phyloP scores from a whole-genome alignment of 441 rosid genomes.

The Lepidium campestre region DNA sequence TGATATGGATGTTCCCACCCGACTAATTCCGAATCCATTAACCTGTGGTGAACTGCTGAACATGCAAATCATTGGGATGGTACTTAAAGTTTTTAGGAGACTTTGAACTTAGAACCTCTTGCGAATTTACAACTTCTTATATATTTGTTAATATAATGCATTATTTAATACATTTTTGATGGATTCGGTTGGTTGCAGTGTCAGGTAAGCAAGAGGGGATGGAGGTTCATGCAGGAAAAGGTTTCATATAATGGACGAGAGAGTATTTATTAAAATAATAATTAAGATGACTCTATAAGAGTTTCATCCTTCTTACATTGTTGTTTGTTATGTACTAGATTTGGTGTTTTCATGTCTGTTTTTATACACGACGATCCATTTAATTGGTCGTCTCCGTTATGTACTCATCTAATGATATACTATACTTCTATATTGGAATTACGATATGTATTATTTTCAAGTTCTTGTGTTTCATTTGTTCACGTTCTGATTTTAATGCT shows the following conservation, averaged over 20 bases:
- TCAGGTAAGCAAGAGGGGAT: slow-evolving; percentile 6
- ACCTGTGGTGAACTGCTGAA: too few relatives aligned
- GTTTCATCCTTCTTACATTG: slow-evolving; percentile 1
- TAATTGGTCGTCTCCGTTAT: slow-evolving; percentile 7
- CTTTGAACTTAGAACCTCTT: too few relatives aligned
- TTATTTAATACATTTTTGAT: too few relatives aligned
- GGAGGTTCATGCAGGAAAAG: background rate
- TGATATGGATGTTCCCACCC: too few relatives aligned
- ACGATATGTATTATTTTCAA: slow-evolving; percentile 3
- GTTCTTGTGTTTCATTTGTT: background rate
- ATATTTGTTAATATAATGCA: too few relatives aligned
- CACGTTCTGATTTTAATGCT: background rate
- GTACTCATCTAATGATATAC: background rate
- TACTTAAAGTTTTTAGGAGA: too few relatives aligned
- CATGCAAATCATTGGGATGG: too few relatives aligned
- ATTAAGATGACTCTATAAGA: slow-evolving; percentile 12
- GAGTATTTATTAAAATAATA: slow-evolving; percentile 4
- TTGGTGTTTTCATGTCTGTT: slow-evolving; percentile 5
- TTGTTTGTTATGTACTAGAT: background rate
- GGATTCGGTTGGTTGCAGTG: slow-evolving; percentile 10
- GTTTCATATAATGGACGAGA: slow-evolving; percentile 5
- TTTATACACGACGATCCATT: background rate
- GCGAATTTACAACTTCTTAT: too few relatives aligned
- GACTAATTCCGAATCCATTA: too few relatives aligned
- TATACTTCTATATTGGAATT: background rate